Conservation (phyloP, 208 protist species). For the Leishmania braziliensis region DNA sequence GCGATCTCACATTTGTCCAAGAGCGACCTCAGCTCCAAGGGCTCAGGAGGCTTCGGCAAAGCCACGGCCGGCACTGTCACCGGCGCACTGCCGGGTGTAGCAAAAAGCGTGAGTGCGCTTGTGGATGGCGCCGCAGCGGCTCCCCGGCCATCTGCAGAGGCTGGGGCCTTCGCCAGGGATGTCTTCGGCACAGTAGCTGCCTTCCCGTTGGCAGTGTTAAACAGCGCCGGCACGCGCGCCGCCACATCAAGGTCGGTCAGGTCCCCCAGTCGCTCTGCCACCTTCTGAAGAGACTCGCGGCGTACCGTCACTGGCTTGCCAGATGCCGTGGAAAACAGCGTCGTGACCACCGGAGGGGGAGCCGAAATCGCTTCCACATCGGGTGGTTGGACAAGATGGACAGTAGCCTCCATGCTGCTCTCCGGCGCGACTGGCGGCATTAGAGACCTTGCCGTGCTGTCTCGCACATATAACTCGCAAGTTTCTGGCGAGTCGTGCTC, state of each 20-base stretch:
- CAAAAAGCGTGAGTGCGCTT: slow-evolving; percentile 44
- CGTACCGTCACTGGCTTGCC: slow-evolving; percentile 42
- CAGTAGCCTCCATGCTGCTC: background rate
- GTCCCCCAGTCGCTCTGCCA: slow-evolving; percentile 4
- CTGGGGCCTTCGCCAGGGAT: slow-evolving; percentile 25
- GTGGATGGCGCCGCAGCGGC: background rate
- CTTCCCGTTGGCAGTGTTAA: slow-evolving; percentile 40
- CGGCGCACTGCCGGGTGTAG: slow-evolving; percentile 40
- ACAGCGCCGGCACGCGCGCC: slow-evolving; percentile 27
- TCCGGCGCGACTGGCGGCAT: background rate
- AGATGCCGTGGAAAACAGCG: slow-evolving; percentile 47
- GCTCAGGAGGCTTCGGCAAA: slow-evolving; percentile 12
- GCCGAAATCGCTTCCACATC: background rate
- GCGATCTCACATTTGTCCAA: slow-evolving; percentile 1
- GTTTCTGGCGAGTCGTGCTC: background rate
- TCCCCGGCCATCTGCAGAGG: background rate
- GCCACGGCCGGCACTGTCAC: slow-evolving; percentile 36
- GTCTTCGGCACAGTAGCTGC: slow-evolving; percentile 31
- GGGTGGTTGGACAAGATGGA: background rate
- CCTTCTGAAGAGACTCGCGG: slow-evolving; percentile 26
- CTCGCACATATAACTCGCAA: background rate
- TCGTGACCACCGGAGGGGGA: slow-evolving; percentile 13
- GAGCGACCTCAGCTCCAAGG: background rate
- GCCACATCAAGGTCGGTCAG: background rate
- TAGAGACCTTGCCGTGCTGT: background rate